Evolutionary conservation across 192 early-diverging fungal species (phyloP).

Genomic region (Neocallimastix lanati): DNA sequence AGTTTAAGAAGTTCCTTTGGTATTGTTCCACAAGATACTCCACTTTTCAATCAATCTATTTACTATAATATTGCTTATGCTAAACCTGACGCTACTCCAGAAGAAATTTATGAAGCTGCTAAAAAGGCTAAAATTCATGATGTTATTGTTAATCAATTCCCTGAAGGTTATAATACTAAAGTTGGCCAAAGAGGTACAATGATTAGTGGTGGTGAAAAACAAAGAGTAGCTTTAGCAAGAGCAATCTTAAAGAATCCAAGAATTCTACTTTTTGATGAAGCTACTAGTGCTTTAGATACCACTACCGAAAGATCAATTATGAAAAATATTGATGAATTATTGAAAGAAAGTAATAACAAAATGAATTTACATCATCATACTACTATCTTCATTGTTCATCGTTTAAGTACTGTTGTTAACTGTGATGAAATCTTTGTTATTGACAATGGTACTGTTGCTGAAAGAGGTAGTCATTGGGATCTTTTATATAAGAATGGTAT

Average conservation of each 20-base stretch:
- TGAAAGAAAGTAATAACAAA: conserved; percentile 3
- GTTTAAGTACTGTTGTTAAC: conserved; percentile 14
- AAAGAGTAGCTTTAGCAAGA: conserved; percentile 76
- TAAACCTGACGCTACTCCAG: conserved; percentile 29
- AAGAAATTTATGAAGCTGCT: conserved; percentile 55
- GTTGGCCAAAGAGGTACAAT: conserved; percentile 76
- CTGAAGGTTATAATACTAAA: conserved; percentile 61
- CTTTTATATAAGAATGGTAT: conserved; percentile 47
- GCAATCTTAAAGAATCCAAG: conserved; percentile 85
- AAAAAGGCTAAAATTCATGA: conserved; percentile 57
- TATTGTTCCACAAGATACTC: conserved; percentile 83
- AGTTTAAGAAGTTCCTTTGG: conserved; percentile 62
- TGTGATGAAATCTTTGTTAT: background rate
- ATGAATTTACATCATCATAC: conserved; percentile 5
- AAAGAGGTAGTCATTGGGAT: conserved; percentile 40
- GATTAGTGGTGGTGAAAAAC: conserved; percentile 50
- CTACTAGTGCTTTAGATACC: conserved; percentile 56
- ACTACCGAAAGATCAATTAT: conserved; percentile 28
- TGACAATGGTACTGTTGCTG: background rate
- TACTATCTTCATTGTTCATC: background rate
- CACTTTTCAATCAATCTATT: conserved; percentile 84
- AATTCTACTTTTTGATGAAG: conserved; percentile 66
- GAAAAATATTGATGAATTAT: conserved; percentile 17
- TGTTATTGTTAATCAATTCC: conserved; percentile 45
- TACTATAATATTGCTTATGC: conserved; percentile 89